Evolutionary conservation across 1,139 yeast species (phyloP).

Genomic region (Insectozyma bohioensis): DNA sequence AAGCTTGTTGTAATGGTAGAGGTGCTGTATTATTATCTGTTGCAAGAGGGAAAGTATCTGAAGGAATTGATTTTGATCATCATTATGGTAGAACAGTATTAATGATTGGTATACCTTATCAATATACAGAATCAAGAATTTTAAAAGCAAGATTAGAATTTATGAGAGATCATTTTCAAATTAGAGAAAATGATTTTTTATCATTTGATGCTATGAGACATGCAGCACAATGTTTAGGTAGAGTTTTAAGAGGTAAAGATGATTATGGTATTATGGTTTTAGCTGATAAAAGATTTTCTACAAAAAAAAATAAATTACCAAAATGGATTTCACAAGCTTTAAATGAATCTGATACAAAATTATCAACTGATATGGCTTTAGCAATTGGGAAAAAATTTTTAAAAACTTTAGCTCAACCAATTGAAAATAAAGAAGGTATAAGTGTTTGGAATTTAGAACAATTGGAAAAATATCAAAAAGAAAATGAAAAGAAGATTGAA

Average conservation of each 20-base stretch:
- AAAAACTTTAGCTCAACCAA: constrained; percentile 92
- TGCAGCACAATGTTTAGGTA: constrained; percentile 97
- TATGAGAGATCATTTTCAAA: constrained; percentile 87
- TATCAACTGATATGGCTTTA: constrained; percentile 96
- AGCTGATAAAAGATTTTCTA: constrained; percentile 89
- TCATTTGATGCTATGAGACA: constrained; percentile 99
- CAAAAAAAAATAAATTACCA: constrained; percentile 85
- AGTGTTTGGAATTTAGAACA: constrained; percentile 89
- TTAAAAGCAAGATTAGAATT: constrained; percentile 93
- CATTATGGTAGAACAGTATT: constrained; percentile 96
- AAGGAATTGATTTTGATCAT: constrained; percentile 98
- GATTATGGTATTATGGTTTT: constrained; percentile 98
- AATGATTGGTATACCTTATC: constrained; percentile 99
- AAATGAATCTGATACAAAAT: constrained; percentile 84
- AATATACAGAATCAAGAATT: constrained; percentile 95
- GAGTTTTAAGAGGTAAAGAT: constrained; percentile 95
- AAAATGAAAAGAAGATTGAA: constrained; percentile 21
- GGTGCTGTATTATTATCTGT: constrained; percentile 96
- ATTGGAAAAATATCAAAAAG: constrained; percentile 59
- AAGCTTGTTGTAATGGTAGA: constrained; percentile 95
- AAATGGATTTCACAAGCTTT: constrained; percentile 97
- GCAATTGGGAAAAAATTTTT: constrained; percentile 92
- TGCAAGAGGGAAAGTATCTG: constrained; percentile 98
- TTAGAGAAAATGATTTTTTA: constrained; percentile 87
- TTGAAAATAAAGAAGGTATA: constrained; percentile 91